Percentiles rank a stretch among this genome's conserved stretches.
These are phyloP conservation scores for Wickerhamomyces sp. DNA, from an alignment of 1,139 yeast genomes.

Conservation along the genomic window DNA sequence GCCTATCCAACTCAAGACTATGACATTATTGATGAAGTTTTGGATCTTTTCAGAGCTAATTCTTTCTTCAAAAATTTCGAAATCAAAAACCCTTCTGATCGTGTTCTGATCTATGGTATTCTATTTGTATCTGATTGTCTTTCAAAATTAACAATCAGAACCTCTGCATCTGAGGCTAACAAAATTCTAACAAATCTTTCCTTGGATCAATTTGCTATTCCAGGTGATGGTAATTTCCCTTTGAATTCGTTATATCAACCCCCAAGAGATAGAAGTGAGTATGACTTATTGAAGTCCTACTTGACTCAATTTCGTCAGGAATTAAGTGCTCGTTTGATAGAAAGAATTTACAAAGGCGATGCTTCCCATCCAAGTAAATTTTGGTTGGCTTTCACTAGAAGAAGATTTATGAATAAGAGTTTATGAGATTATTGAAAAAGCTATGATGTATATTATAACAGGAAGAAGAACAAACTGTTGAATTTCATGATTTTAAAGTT, in stretches of 20 bases:
- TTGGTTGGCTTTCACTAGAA: slow-evolving; percentile 95
- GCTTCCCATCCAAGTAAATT: slow-evolving; percentile 58
- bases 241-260: slow-evolving; percentile 77
- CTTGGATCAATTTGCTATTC: slow-evolving; percentile 81
- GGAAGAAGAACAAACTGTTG: background rate
- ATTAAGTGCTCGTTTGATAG: slow-evolving; percentile 73
- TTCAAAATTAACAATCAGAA: slow-evolving; percentile 46
- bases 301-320: slow-evolving; percentile 94
- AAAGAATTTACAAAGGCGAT: slow-evolving; percentile 62
- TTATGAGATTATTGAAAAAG: slow-evolving; percentile 19
- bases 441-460: slow-evolving; percentile 12
- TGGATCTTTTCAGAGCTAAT: slow-evolving; percentile 92
- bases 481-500: no score
- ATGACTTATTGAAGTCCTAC: slow-evolving; percentile 74
- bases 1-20: slow-evolving; percentile 84
- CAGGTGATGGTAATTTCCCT: slow-evolving; percentile 95
- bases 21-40: slow-evolving; percentile 85
- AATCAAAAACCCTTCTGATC: slow-evolving; percentile 91
- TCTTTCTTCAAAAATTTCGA: slow-evolving; percentile 96
- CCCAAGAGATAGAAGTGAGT: slow-evolving; percentile 70
- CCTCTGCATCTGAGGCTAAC: slow-evolving; percentile 58
- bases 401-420: slow-evolving; percentile 89
- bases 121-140: slow-evolving; percentile 84
- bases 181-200: slow-evolving; percentile 76
- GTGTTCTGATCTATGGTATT: slow-evolving; percentile 95